Percentiles rank a stretch among this genome's conserved stretches.
Evolutionary conservation across 2,329 filamentous ascomycete species (phyloP).

Genomic region (Sporothrix brasiliensis): DNA sequence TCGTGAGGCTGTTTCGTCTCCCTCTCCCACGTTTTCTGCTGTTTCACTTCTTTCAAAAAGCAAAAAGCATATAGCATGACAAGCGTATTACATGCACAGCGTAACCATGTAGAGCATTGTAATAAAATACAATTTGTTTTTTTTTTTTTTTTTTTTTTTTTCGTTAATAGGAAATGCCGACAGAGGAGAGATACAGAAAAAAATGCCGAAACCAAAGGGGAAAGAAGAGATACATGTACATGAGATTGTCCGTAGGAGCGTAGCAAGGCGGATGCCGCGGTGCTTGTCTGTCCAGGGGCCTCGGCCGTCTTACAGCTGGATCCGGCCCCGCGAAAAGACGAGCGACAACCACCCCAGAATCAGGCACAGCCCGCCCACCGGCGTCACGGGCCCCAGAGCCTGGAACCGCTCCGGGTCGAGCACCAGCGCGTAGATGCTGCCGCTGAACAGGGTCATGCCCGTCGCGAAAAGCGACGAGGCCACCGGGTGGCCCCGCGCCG

Average conservation of each 20-base stretch:
- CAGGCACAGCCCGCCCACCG: slow-evolving; percentile 64
- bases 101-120: background rate
- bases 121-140: background rate
- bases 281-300: no score
- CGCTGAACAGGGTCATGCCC: slow-evolving; percentile 69
- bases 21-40: no score
- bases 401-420: slow-evolving; percentile 65
- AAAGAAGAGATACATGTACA: background rate
- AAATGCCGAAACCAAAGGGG: background rate
- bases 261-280: no score
- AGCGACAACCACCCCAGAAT: slow-evolving; percentile 64
- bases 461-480: slow-evolving; percentile 63
- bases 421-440: slow-evolving; percentile 65
- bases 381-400: slow-evolving; percentile 65
- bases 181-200: slow-evolving; percentile 3
- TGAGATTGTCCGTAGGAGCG: background rate
- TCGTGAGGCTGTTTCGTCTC: background rate
- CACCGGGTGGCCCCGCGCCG: slow-evolving; percentile 60
- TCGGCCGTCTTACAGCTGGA: slow-evolving; percentile 22
- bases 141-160: no score
- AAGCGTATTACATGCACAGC: background rate
- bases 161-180: no score
- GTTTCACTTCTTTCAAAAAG: no score
- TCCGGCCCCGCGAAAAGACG: slow-evolving; percentile 37
- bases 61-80: no score